Conservation (phyloP, 371 early-diverging fungal genomes). For the Syncephalastrum monosporum region DNA sequence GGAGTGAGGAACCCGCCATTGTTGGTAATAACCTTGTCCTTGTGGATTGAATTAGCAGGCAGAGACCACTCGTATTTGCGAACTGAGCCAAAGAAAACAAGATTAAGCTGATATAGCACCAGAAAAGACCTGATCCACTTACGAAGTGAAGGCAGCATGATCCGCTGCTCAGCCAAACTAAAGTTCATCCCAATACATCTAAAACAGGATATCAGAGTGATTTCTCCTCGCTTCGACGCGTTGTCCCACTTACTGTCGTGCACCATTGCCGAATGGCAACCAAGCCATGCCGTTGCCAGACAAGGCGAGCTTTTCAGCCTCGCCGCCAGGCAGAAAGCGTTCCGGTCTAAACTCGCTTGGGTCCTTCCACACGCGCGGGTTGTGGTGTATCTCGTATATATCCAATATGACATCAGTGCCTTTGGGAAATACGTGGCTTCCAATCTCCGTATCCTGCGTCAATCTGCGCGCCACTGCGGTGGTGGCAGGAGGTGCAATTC, state of each 20-base stretch:
- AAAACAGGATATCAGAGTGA: no score
- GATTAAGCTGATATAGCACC: not conserved
- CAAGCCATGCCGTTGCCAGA: conserved; percentile 14
- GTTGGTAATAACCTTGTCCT: conserved; percentile 9
- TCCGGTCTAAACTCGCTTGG: conserved; percentile 17
- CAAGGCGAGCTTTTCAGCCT: not conserved
- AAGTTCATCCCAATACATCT: conserved; percentile 26
- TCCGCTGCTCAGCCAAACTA: conserved; percentile 17
- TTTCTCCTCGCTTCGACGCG: no score
- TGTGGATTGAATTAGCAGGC: conserved; percentile 27
- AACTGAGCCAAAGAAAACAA: conserved; percentile 5
- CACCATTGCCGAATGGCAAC: conserved; percentile 46
- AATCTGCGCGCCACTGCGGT: not conserved
- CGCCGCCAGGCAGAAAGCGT: conserved; percentile 12
- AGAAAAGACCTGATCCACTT: not conserved
- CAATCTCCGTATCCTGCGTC: not conserved
- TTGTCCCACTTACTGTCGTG: conserved; percentile 26
- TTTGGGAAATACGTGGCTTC: not conserved
- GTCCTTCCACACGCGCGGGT: conserved; percentile 15
- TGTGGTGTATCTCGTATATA: conserved; percentile 17
- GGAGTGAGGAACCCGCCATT: conserved; percentile 12
- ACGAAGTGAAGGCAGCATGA: conserved; percentile 19
- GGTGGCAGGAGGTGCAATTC: not conserved
- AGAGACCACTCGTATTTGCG: conserved; percentile 17
- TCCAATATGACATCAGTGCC: conserved; percentile 1